These are phyloP conservation scores for Hericium alpestre DNA, from an alignment of 768 basidiomycete species.

Conservation along the genomic window DNA sequence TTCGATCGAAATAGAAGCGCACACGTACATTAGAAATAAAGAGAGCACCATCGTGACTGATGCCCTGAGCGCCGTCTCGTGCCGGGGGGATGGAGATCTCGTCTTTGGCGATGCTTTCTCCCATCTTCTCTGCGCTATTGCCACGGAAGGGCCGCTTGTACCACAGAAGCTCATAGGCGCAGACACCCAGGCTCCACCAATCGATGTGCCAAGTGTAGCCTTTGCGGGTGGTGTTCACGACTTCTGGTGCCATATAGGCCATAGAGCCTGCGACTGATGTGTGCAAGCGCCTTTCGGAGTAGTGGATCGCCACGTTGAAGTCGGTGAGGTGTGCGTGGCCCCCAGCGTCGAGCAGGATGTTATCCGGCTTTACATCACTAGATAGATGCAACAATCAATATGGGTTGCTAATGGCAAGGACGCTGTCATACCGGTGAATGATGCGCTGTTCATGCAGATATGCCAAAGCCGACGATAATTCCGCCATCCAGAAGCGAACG, in stretches of 20 bases:
- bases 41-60: conserved; percentile 55
- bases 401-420: background rate
- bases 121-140: conserved; percentile 81
- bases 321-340: conserved; percentile 97
- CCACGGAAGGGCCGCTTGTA: conserved; percentile 77
- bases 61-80: conserved; percentile 28
- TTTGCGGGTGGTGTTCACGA: conserved; percentile 58
- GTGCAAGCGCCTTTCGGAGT: conserved; percentile 78
- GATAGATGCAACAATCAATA: conserved; percentile 7
- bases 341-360: conserved; percentile 84
- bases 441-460: conserved; percentile 90
- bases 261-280: conserved; percentile 95
- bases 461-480: conserved; percentile 72
- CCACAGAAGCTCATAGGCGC: conserved; percentile 84
- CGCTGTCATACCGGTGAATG: conserved; percentile 69
- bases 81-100: conserved; percentile 58
- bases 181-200: conserved; percentile 93
- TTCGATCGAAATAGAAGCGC: background rate
- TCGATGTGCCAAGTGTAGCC: conserved; percentile 92
- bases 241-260: conserved; percentile 99
- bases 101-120: conserved; percentile 75
- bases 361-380: conserved; percentile 95
- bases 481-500: conserved; percentile 83
- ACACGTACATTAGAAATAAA: conserved; percentile 56
- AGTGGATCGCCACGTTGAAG: conserved; percentile 98